Evolutionary conservation across 179 eudicot genomes (phyloP).

Genomic region (Spinacia oleracea): DNA sequence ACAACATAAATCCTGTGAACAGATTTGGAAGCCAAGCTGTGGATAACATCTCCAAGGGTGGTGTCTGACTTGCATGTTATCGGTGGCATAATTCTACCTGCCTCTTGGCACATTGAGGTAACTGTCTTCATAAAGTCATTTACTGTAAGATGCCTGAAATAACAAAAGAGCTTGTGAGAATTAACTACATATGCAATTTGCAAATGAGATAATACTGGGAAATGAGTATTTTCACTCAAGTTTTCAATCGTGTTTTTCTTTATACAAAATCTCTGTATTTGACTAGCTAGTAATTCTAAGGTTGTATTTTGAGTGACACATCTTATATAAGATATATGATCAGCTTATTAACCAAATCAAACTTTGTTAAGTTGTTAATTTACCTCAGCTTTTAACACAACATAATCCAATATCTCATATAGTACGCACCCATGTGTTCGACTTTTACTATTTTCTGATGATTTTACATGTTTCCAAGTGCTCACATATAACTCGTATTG

Average conservation of each 20-base stretch:
- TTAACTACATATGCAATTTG: background rate
- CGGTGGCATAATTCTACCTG: slow-evolving; percentile 49
- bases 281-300: background rate
- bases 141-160: slow-evolving; percentile 68
- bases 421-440: background rate
- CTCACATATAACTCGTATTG: background rate
- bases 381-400: no score
- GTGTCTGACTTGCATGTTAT: slow-evolving; percentile 63
- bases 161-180: slow-evolving; percentile 5
- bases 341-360: background rate
- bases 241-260: background rate
- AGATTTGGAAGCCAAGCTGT: slow-evolving; percentile 54
- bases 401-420: no score
- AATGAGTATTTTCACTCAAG: no score
- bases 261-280: background rate
- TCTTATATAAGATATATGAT: background rate
- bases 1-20: slow-evolving; percentile 75
- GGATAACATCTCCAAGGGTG: slow-evolving; percentile 57
- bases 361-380: no score
- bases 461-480: background rate
- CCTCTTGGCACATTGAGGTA: slow-evolving; percentile 41
- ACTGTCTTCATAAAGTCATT: slow-evolving; percentile 65
- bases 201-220: background rate
- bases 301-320: background rate
- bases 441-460: background rate